Evolutionary conservation across 2,329 filamentous ascomycete genomes (phyloP), one percentile per base, ranked within the genome.

Genomic region (Penicillium crustosum): DNA sequence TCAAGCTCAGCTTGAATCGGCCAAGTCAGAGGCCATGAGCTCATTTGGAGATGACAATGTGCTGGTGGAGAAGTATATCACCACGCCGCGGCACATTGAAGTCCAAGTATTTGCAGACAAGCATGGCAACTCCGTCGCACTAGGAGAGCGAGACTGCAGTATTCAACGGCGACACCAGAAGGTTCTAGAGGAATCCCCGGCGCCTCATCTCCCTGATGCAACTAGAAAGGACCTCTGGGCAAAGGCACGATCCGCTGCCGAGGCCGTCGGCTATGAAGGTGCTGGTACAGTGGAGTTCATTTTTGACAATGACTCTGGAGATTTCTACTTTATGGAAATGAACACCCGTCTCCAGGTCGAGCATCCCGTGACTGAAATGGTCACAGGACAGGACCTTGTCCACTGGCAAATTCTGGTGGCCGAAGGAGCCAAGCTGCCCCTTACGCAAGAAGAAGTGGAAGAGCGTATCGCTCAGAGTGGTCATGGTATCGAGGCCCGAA

Each of bases 321-420:
- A 86, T 43, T 88, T 88, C 74, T 88, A 86, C 74, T 88, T 88
- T 75, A 88, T 88, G 86, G 86, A 88, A 66, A 88, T 88, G 85
- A 88, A 88, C 70, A 88, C 94, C 0, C 84, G 94, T 51, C 80
- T 99, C 21, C 94, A 99, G 75, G 94, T 99, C 49, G 94, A 99
- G 77, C 94, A 99, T 69, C 94, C 94, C 0, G 94, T 97, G 21
- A 97, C 88, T 0, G 89, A 93, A 71, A 87, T 89, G 81, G 86
- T 90, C 2, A 90, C 88, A 10, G 87, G 84, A 0, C 82, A 90
- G 49, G 89, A 93, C 69, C 78, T 99, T 36, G 94, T 99, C 4
- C 88, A 93, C 70, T 99, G 94, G 94, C 94, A 99, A 77, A 91
- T 99, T 70, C 79, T 89, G 68, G 89, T 97, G 43, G 90, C 93